phyloP scores from a whole-genome alignment of 1,139 yeast genomes.

The Zygosaccharomyces sapae region DNA sequence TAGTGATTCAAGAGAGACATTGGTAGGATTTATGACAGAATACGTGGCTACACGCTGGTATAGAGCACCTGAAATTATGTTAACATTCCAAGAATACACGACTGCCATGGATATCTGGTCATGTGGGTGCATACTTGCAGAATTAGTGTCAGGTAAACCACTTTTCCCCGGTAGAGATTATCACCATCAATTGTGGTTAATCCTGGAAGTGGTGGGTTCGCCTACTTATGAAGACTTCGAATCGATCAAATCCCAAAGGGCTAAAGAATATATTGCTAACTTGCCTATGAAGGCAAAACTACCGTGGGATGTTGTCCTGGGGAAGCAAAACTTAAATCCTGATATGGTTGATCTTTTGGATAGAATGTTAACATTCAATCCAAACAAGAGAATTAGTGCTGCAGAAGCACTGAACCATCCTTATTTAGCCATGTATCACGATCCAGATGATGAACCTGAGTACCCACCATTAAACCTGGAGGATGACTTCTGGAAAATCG shows the following conservation, averaged over 20 bases:
- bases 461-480: conserved; percentile 48
- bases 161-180: conserved; percentile 79
- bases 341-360: conserved; percentile 59
- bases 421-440: conserved; percentile 61
- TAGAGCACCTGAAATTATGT: conserved; percentile 75
- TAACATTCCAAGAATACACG: conserved; percentile 63
- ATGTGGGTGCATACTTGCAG: conserved; percentile 73
- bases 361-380: conserved; percentile 59
- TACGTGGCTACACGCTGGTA: conserved; percentile 81
- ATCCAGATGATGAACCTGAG: conserved; percentile 67
- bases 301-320: conserved; percentile 44
- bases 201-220: conserved; percentile 60
- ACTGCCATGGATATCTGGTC: conserved; percentile 77
- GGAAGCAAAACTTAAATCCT: conserved; percentile 45
- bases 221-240: conserved; percentile 56
- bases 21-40: conserved; percentile 57
- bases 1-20: conserved; percentile 37
- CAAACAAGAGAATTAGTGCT: conserved; percentile 59
- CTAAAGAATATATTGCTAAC: conserved; percentile 56
- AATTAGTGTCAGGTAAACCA: conserved; percentile 58
- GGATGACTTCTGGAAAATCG: conserved; percentile 59
- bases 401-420: conserved; percentile 65
- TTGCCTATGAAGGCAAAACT: conserved; percentile 52
- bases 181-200: conserved; percentile 59
- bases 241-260: conserved; percentile 56